A percentile compares a stretch with the other conserved stretches of the same genome.
phyloP scores from a whole-genome alignment of 208 protist species.

The Trypanosoma melophagium region DNA sequence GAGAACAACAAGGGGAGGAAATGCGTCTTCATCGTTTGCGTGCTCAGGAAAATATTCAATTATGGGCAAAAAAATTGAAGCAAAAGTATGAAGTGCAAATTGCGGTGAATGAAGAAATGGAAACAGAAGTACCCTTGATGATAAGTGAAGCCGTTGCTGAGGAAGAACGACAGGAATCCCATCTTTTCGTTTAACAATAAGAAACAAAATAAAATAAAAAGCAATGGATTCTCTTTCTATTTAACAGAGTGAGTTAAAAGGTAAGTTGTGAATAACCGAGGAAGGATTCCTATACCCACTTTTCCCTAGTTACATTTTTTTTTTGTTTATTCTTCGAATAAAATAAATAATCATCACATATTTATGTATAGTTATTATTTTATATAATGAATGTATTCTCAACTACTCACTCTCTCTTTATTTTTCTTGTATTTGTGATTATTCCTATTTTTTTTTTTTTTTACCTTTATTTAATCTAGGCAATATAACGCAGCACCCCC shows the following conservation, averaged over 20 bases:
- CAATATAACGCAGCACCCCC: no score
- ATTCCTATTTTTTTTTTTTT: constrained; percentile 8
- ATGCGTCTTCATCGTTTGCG: constrained; percentile 39
- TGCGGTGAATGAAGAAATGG: constrained; percentile 59
- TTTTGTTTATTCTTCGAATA: not conserved
- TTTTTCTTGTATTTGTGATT: constrained; percentile 5
- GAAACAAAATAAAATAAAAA: no score
- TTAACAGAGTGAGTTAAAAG: no score
- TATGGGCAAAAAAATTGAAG: constrained; percentile 52
- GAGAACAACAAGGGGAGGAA: constrained; percentile 43
- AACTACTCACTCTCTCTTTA: not conserved
- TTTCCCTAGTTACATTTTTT: not conserved
- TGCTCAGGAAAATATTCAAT: constrained; percentile 40
- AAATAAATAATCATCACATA: not conserved
- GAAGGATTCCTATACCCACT: no score
- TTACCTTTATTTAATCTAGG: not conserved
- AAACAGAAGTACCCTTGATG: constrained; percentile 68
- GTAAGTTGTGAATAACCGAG: no score
- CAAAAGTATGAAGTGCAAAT: constrained; percentile 58
- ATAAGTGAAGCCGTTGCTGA: constrained; percentile 76
- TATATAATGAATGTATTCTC: not conserved
- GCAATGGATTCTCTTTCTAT: no score
- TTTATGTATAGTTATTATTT: not conserved
- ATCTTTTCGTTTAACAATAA: constrained; percentile 21
- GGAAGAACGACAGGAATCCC: constrained; percentile 44